Base-by-base conservation (phyloP, 768 basidiomycete genomes). In the Amanita molliuscula region DNA sequence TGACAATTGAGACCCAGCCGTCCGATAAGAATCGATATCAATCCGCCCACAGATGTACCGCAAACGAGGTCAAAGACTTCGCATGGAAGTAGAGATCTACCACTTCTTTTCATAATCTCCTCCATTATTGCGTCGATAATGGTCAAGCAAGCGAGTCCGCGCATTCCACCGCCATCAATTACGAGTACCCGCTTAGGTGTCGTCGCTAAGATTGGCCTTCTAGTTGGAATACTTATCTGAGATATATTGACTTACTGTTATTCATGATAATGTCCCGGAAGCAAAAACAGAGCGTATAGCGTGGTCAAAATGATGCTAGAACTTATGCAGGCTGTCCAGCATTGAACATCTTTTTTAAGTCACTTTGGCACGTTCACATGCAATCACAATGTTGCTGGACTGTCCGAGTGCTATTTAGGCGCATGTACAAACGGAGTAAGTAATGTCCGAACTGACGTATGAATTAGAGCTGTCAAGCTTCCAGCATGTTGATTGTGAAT, bases 41-140 rank as follows among this genome's bases (percentile, higher is more conserved):
- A 54, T 1, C 58, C 64, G 4, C 64, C 64, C 4, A 58, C 53
- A 1, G 62, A 62, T 9, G 64, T 58, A 13, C 64, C 64, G 42
- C 59, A 59, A n/a, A 65, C 59, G 11, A 63, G 51, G 49, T 65
- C 64, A 51, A 65, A 65, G 20, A 63, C 52, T 21, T 65, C 55
- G 50, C 57, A 61, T 29, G 64, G 64, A n/a, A 49, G 51, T 34
- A 60, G 54, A n/a, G 40, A 7, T 28, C 54, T 54, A 28, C 56
- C 54, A 13, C 54, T 54, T 36, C 58, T 49, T n/a, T 50, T 29
- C 11, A 50, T 47, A 2, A 55, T 59, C 2, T 43, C 50, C 31
- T 56, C 53, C 48, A 59, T 60, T 31, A 65, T 53, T 15, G 51
- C 51, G 29, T 63, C 53, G 28, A 65, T 51, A 15, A 63, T 47